These are phyloP conservation scores for Sorghum bicolor DNA, from an alignment of 176 grass and related monocot genomes.

Conservation along the genomic window DNA sequence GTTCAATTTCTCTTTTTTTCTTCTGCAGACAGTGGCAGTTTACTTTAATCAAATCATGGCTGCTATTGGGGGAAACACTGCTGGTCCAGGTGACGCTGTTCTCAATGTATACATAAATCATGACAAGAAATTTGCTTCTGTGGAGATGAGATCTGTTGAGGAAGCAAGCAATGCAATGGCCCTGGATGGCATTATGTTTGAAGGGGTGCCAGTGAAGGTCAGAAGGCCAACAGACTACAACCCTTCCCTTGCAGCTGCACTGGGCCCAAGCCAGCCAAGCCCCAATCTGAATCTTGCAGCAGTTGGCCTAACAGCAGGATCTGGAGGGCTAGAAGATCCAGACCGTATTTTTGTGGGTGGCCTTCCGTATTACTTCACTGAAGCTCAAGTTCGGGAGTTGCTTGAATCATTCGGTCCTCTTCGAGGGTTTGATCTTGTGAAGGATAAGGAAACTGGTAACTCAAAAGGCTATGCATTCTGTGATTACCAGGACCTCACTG, in stretches of 20 bases:
- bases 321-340: conserved; percentile 91
- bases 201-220: conserved; percentile 93
- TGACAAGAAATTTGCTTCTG: conserved; percentile 99
- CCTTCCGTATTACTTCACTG: conserved; percentile 98
- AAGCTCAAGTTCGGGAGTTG: conserved; percentile 91
- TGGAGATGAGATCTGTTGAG: conserved; percentile 99
- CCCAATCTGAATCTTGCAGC: conserved; percentile 90
- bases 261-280: conserved; percentile 90
- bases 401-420: conserved; percentile 92
- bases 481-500: conserved; percentile 83
- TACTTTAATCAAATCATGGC: conserved; percentile 99
- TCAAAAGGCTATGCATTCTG: conserved; percentile 99
- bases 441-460: conserved; percentile 97
- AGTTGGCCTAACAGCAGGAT: conserved; percentile 79
- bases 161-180: conserved; percentile 99
- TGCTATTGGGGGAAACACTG: conserved; percentile 95
- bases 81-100: conserved; percentile 99
- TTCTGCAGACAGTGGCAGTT: conserved; percentile 78
- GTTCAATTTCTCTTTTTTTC: conserved; percentile 11
- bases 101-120: conserved; percentile 99
- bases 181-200: conserved; percentile 95
- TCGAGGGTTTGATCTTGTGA: conserved; percentile 95
- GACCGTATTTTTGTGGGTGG: conserved; percentile 97
- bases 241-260: conserved; percentile 88
- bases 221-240: conserved; percentile 96